Percentiles rank a stretch among this genome's conserved stretches.
phyloP scores from a whole-genome alignment of 169 alveolate genomes.

The Besnoitia besnoiti region DNA sequence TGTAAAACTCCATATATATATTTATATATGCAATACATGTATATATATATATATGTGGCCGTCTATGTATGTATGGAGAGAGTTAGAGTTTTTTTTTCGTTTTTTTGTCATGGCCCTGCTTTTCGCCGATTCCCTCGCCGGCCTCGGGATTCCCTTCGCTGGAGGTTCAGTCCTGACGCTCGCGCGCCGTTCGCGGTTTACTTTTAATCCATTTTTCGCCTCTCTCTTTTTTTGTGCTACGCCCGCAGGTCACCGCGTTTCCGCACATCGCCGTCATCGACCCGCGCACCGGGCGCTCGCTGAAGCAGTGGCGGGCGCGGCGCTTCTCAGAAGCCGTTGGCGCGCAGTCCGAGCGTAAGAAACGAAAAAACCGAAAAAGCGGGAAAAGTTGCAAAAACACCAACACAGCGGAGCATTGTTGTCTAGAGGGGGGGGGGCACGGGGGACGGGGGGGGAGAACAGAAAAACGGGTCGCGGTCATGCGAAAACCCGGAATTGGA shows the following conservation, averaged over 20 bases:
- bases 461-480: too few species aligned
- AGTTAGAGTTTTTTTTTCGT: too few species aligned
- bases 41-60: neutral
- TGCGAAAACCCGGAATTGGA: too few species aligned
- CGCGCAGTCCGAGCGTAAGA: constrained; percentile 66
- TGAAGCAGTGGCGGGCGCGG: constrained; percentile 57
- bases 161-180: too few species aligned
- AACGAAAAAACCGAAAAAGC: neutral
- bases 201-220: too few species aligned
- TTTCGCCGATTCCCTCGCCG: too few species aligned
- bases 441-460: neutral
- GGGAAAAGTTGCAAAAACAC: neutral
- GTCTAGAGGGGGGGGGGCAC: neutral
- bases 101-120: too few species aligned
- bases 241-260: constrained; percentile 48
- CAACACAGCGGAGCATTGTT: neutral
- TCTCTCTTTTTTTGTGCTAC: too few species aligned
- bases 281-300: constrained; percentile 63
- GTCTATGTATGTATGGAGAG: neutral
- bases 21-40: neutral
- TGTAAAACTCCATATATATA: neutral
- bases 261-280: constrained; percentile 65
- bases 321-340: constrained; percentile 55
- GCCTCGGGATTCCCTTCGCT: too few species aligned
- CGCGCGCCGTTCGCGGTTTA: too few species aligned